A percentile compares a stretch with the other conserved stretches of the same genome.
Conservation (phyloP, 768 basidiomycete genomes). For the Boletus pseudo-olivaceus region DNA sequence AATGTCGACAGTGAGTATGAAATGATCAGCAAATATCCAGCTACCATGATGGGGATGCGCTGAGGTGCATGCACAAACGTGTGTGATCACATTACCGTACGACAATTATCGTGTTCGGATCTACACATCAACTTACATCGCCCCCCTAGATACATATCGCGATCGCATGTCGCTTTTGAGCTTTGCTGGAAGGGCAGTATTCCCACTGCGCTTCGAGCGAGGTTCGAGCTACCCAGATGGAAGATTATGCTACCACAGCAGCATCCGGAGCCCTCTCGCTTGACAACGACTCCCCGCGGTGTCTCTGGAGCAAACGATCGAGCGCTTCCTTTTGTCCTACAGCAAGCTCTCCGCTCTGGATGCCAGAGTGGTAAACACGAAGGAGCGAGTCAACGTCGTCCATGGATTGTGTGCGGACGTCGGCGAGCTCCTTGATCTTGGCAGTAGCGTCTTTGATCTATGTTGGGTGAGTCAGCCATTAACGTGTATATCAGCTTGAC, state of each 20-base stretch:
- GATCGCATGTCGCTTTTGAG: constrained; percentile 21
- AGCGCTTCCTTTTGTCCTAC: constrained; percentile 93
- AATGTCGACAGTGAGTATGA: background rate
- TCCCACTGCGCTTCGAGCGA: background rate
- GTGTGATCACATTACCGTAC: background rate
- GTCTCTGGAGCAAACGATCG: constrained; percentile 79
- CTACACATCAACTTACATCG: constrained; percentile 6
- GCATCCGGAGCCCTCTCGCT: background rate
- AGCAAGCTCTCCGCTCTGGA: constrained; percentile 86
- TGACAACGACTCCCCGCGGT: constrained; percentile 43
- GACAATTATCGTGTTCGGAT: background rate
- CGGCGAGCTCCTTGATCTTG: constrained; percentile 99
- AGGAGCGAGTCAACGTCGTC: constrained; percentile 97
- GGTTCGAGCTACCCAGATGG: background rate
- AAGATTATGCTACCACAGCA: constrained; percentile 5
- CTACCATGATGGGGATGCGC: background rate
- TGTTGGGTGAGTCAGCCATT: constrained; percentile 1
- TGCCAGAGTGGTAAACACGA: constrained; percentile 92
- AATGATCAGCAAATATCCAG: background rate
- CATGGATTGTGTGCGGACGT: constrained; percentile 97
- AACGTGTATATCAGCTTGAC: background rate
- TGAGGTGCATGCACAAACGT: background rate
- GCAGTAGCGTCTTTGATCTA: constrained; percentile 97
- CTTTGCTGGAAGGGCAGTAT: background rate
- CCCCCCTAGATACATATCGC: constrained; percentile 11